Base-by-base conservation (phyloP, 2,329 filamentous ascomycete genomes). In the Akanthomyces muscarius region DNA sequence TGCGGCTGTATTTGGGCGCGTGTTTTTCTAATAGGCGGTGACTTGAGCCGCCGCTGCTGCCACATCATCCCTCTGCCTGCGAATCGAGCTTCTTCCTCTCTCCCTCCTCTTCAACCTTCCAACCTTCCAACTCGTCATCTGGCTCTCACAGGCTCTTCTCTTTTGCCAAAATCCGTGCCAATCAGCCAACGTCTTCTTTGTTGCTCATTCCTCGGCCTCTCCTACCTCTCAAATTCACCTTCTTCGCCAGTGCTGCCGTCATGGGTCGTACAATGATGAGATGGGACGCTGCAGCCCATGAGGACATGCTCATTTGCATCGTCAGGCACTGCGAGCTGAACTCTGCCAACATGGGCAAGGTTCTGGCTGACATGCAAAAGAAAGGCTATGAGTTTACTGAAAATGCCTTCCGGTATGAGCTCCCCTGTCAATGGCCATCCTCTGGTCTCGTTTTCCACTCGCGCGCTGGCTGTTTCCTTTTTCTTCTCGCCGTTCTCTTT, bases 281-380 rank as follows among this genome's bases (percentile, higher is more conserved):
- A 41, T 83, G 80, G 80, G 75, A 75, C 33, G 68, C 73, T 5
- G 70, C 72, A 10, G 73, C 76, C 21, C 79, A 83, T 52, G 71
- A 78, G 63, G 78, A 79, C 47, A 76, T 83, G 48, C 72, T 83
- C 42, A 62, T 77, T 7, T 75, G 74, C 33, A 63, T 82, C 28
- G 69, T 78, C n/a, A 71, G 74, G 30, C 69, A 75, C 7, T 66
- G 77, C 61, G 75, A 72, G 44, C 73, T 77, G 2, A 69, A 65
- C 2, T 45, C 65, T 0, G 68, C 68, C 0, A 72, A 77, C 13
- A 76, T 74, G 67, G 50, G 68, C 25, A 71, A 73, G n/a, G 69
- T 81, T 7, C 72, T 79, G 68, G 68, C 68, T 0, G 69, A 78
- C 5, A 70, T 82, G 45, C 67, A 70, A 0, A 69, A 65, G 6